These are phyloP conservation scores for Tieghemiomyces parasiticus DNA, from an alignment of 192 early-diverging fungal genomes.

Conservation along the genomic window DNA sequence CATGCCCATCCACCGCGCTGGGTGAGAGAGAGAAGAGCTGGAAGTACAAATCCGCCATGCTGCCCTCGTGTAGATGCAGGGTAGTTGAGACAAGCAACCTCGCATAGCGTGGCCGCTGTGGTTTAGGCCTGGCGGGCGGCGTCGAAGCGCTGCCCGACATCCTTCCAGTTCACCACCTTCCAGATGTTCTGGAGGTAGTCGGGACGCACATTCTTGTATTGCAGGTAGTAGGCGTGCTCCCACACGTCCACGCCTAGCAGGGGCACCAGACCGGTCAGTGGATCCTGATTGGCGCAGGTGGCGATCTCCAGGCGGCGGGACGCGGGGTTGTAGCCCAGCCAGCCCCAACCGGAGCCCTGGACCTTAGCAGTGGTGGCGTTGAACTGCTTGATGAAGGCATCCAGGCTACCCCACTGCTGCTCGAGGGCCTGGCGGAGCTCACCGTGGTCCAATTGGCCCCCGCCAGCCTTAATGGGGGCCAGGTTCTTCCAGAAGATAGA, in stretches of 20 bases:
- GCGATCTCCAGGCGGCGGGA: constrained; percentile 68
- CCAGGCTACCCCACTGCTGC: constrained; percentile 68
- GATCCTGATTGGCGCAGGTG: constrained; percentile 81
- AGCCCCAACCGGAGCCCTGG: constrained; percentile 93
- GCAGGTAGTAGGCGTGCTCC: constrained; percentile 96
- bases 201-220: constrained; percentile 96
- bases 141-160: constrained; percentile 71
- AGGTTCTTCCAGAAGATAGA: constrained; percentile 93
- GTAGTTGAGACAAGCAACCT: too few species aligned
- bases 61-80: too few species aligned
- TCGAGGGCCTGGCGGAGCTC: constrained; percentile 59
- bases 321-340: constrained; percentile 79
- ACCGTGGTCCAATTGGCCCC: constrained; percentile 46
- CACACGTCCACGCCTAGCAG: constrained; percentile 87
- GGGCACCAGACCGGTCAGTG: constrained; percentile 49
- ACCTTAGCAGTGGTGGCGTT: constrained; percentile 67
- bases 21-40: too few species aligned
- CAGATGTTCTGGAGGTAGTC: constrained; percentile 92
- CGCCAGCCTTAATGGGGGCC: constrained; percentile 60
- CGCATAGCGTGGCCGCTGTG: too few species aligned
- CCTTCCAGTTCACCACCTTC: constrained; percentile 97
- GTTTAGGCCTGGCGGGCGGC: constrained; percentile 29
- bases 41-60: too few species aligned
- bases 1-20: too few species aligned
- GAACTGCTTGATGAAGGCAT: constrained; percentile 61